Conservation (phyloP, 257 asterid genomes). For the Solanum arcanum region DNA sequence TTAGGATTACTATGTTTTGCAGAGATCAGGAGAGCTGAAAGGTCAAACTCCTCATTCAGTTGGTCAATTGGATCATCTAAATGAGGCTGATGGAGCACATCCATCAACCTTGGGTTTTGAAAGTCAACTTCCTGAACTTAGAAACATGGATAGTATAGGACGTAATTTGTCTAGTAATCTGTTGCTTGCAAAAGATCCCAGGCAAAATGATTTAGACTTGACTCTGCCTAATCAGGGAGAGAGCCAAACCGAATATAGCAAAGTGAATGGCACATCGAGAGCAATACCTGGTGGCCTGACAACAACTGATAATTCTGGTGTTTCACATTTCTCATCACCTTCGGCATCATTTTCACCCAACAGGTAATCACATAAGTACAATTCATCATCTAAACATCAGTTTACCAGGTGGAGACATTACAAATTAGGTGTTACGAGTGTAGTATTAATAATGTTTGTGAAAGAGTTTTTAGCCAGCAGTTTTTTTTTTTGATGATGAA, state of each 20-base stretch:
- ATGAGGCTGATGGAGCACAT: slow-evolving; percentile 22
- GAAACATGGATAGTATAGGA: slow-evolving; percentile 30
- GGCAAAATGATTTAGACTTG: slow-evolving; percentile 25
- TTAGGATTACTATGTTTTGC: slow-evolving; percentile 8
- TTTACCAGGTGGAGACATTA: neutral
- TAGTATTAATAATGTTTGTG: neutral
- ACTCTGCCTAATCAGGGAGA: slow-evolving; percentile 15
- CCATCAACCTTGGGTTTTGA: slow-evolving; percentile 26
- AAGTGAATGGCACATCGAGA: slow-evolving; percentile 35
- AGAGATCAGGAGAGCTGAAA: slow-evolving; percentile 56
- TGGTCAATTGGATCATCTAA: slow-evolving; percentile 38
- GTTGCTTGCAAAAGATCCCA: slow-evolving; percentile 19
- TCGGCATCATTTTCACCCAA: slow-evolving; percentile 37
- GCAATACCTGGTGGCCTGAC: slow-evolving; percentile 39
- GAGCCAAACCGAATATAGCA: slow-evolving; percentile 23
- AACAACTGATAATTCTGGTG: slow-evolving; percentile 29
- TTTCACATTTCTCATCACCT: slow-evolving; percentile 46
- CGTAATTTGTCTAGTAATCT: slow-evolving; percentile 21
- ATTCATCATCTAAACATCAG: neutral
- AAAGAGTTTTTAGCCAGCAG: neutral
- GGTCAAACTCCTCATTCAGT: slow-evolving; percentile 29
- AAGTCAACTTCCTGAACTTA: slow-evolving; percentile 32
- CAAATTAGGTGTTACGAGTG: neutral
- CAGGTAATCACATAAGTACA: slow-evolving; percentile 35
- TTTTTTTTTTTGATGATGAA: neutral